Conservation (phyloP, 176 grass and related monocot genomes). For the Guadua angustifolia region DNA sequence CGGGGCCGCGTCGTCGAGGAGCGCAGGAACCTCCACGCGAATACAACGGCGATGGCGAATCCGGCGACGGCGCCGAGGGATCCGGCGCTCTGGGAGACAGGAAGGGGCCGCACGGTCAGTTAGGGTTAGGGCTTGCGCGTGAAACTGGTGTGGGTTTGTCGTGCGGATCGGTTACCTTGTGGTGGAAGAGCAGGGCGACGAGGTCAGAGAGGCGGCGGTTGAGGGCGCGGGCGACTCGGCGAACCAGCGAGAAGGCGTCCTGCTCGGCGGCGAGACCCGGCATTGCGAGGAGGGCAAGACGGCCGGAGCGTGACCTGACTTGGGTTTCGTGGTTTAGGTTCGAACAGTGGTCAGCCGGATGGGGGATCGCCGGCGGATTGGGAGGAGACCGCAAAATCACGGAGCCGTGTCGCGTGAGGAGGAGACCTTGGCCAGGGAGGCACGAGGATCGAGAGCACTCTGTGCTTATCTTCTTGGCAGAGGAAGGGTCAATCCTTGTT, state of each 20-base stretch:
- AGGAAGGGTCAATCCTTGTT: not conserved
- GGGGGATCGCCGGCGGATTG: slow-evolving; percentile 21
- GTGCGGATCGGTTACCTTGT: slow-evolving; percentile 58
- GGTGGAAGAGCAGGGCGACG: slow-evolving; percentile 59
- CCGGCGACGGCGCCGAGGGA: slow-evolving; percentile 87
- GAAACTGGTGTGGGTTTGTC: not conserved
- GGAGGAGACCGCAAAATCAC: not conserved
- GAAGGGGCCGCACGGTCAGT: not conserved
- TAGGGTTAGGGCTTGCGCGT: slow-evolving; percentile 45
- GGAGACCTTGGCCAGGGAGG: not conserved
- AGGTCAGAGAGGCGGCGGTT: slow-evolving; percentile 80
- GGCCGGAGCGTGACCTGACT: not conserved
- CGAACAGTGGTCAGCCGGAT: not conserved
- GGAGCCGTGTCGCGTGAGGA: slow-evolving; percentile 1
- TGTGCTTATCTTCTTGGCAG: slow-evolving; percentile 51
- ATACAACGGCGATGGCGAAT: slow-evolving; percentile 91
- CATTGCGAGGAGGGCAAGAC: slow-evolving; percentile 34
- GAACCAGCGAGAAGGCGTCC: slow-evolving; percentile 61
- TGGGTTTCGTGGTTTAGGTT: not conserved
- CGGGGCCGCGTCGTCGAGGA: slow-evolving; percentile 43
- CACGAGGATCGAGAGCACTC: slow-evolving; percentile 28
- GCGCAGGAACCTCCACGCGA: slow-evolving; percentile 86
- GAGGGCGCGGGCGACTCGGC: slow-evolving; percentile 70
- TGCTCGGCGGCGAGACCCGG: slow-evolving; percentile 62
- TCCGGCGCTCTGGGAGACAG: slow-evolving; percentile 52